Evolutionary conservation across 2,329 filamentous ascomycete genomes (phyloP).

Genomic region (Sphaerulina vaccinii): DNA sequence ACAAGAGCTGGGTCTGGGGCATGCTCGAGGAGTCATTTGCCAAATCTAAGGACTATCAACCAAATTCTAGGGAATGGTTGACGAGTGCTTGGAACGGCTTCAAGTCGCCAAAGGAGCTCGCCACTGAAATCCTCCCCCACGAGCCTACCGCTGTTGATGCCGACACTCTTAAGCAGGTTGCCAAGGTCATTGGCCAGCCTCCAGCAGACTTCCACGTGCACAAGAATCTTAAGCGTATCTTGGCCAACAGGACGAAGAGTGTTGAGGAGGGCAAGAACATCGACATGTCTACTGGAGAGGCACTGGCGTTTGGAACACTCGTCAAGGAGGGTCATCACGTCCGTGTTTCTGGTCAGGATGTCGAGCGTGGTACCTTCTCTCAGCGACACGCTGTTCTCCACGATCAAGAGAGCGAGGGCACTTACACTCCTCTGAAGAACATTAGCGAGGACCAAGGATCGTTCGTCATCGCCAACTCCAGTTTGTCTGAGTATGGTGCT

Average conservation of each 20-base stretch:
- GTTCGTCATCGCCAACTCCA: conserved; percentile 97
- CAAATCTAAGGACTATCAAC: conserved; percentile 96
- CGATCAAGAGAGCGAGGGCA: conserved; percentile 91
- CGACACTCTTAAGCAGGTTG: conserved; percentile 76
- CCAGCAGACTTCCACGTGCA: conserved; percentile 88
- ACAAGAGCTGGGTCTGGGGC: conserved; percentile 99
- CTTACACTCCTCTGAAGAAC: conserved; percentile 89
- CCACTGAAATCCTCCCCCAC: conserved; percentile 90
- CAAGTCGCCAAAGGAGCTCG: conserved; percentile 97
- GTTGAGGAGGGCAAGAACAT: conserved; percentile 90
- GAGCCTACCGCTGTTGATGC: conserved; percentile 76
- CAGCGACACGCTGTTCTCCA: conserved; percentile 97
- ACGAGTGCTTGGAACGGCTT: conserved; percentile 99
- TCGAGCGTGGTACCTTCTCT: conserved; percentile 98
- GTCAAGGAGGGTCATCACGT: conserved; percentile 94
- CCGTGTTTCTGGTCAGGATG: conserved; percentile 95
- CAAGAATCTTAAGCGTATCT: conserved; percentile 95
- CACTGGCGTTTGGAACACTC: conserved; percentile 87
- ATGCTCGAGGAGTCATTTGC: conserved; percentile 98
- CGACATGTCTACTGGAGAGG: conserved; percentile 96
- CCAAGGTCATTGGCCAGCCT: conserved; percentile 70
- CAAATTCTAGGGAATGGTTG: conserved; percentile 95
- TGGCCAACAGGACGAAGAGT: conserved; percentile 84
- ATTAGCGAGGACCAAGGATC: conserved; percentile 88
- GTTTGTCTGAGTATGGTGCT: conserved; percentile 68